Conservation (phyloP, 768 basidiomycete genomes). For the Symmetrospora coprosmae region DNA sequence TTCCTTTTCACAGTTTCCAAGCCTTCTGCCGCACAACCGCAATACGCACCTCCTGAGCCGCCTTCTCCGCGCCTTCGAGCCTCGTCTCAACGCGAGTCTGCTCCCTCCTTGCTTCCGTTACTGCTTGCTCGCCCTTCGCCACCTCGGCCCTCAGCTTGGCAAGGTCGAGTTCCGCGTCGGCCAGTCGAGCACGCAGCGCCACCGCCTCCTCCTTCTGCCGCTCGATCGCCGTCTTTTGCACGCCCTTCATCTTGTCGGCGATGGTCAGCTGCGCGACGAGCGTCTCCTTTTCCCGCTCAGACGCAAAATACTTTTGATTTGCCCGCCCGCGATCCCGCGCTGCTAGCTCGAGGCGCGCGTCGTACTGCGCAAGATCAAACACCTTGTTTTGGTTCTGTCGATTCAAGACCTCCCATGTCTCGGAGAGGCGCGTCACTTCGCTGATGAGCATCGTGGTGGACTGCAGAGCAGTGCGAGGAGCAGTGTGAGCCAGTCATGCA, state of each 20-base stretch:
- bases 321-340: constrained; percentile 92
- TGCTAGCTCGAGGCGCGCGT: constrained; percentile 53
- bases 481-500: not conserved
- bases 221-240: not conserved
- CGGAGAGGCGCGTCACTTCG: constrained; percentile 71
- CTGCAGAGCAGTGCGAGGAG: constrained; percentile 40
- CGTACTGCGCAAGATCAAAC: constrained; percentile 59
- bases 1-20: too few species aligned
- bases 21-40: too few species aligned
- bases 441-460: constrained; percentile 61
- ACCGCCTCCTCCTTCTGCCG: not conserved
- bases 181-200: not conserved
- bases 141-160: too few species aligned
- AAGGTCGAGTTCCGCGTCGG: not conserved
- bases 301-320: constrained; percentile 84
- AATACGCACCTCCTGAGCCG: too few species aligned
- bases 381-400: constrained; percentile 69
- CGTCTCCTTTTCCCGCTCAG: constrained; percentile 77
- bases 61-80: too few species aligned
- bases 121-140: too few species aligned
- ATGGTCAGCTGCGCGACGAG: constrained; percentile 42
- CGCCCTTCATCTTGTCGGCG: not conserved
- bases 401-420: constrained; percentile 73
- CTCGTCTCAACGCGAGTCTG: too few species aligned
- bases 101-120: too few species aligned